A percentile compares a stretch with the other conserved stretches of the same genome.
phyloP scores from a whole-genome alignment of 768 basidiomycete genomes.

The Xerocomus spinulosus region DNA sequence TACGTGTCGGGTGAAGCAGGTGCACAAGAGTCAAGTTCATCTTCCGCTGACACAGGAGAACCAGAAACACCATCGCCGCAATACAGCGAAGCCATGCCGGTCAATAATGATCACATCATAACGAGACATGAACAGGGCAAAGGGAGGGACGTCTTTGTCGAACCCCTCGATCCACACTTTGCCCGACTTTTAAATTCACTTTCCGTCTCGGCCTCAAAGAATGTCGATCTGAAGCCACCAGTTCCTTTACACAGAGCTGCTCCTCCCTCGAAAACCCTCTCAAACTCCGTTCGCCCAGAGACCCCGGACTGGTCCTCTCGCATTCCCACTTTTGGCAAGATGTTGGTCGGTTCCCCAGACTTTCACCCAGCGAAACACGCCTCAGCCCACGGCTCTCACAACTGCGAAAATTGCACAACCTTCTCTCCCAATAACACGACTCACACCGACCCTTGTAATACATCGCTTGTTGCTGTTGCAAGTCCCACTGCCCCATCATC shows the following conservation, averaged over 20 bases:
- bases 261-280: constrained; percentile 8
- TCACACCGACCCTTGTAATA: constrained; percentile 1
- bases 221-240: constrained; percentile 10
- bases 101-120: constrained; percentile 11
- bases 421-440: background rate
- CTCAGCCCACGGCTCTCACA: constrained; percentile 3
- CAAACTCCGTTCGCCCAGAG: constrained; percentile 12
- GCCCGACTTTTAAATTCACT: constrained; percentile 62
- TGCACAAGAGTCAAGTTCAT: constrained; percentile 63
- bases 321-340: constrained; percentile 21
- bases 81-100: constrained; percentile 39
- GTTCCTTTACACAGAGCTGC: constrained; percentile 2
- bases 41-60: constrained; percentile 55
- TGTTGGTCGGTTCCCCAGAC: constrained; percentile 2
- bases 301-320: constrained; percentile 33
- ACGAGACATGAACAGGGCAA: constrained; percentile 34
- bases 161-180: constrained; percentile 62
- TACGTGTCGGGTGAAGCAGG: constrained; percentile 29
- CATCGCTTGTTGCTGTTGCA: constrained; percentile 6
- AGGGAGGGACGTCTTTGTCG: constrained; percentile 22
- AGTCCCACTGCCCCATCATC: constrained; percentile 8
- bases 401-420: constrained; percentile 3
- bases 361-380: constrained; percentile 5
- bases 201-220: constrained; percentile 49
- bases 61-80: constrained; percentile 63